Conservation (phyloP, 140 eudicot genomes). For the Stevia rebaudiana region DNA sequence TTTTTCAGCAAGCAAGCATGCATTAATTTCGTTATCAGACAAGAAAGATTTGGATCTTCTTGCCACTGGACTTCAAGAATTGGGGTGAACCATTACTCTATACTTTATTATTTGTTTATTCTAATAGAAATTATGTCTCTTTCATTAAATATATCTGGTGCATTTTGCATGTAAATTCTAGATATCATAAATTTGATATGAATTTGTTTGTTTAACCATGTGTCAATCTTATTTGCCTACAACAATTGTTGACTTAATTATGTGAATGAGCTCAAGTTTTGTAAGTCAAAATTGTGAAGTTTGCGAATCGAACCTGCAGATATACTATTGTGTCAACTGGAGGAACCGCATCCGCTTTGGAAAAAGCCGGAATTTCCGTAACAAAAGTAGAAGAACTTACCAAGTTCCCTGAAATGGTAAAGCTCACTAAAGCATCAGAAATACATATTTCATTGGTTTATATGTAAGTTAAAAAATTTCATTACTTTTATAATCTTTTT, state of each 20-base stretch:
- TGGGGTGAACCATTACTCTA: constrained; percentile 52
- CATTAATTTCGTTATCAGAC: constrained; percentile 80
- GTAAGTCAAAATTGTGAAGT: not conserved
- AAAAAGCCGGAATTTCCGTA: constrained; percentile 66
- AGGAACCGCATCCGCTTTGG: constrained; percentile 92
- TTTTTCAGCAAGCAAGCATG: constrained; percentile 66
- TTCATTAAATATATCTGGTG: not conserved
- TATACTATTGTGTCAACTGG: constrained; percentile 94
- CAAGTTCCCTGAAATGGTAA: constrained; percentile 85
- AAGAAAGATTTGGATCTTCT: constrained; percentile 72
- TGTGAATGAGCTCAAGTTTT: not conserved
- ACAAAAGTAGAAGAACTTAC: constrained; percentile 92
- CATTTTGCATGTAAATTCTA: not conserved
- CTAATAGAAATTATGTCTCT: not conserved
- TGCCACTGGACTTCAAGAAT: constrained; percentile 73
- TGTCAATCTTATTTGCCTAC: not conserved
- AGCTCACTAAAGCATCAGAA: constrained; percentile 1
- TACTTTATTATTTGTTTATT: not conserved
- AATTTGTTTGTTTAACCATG: not conserved
- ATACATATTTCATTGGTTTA: constrained; percentile 4
- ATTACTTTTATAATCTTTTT: not conserved
- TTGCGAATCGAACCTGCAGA: constrained; percentile 29
- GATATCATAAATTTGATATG: not conserved
- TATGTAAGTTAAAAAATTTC: not conserved
- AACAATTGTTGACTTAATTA: not conserved